These are phyloP conservation scores for Lagenidium sp. DNA, from an alignment of 352 stramenopile species.

Conservation along the genomic window DNA sequence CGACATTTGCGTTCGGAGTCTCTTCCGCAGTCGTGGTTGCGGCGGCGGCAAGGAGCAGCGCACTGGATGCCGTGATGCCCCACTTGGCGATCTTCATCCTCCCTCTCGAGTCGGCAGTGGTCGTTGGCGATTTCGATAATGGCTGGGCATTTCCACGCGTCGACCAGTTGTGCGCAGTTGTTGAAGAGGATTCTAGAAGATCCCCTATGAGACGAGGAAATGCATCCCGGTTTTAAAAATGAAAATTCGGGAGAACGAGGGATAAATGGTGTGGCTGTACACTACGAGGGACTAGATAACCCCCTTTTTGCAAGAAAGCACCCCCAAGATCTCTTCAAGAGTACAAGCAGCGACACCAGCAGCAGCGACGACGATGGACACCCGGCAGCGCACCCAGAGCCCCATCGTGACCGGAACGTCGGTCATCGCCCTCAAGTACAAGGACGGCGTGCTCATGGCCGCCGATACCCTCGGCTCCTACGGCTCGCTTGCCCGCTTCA, in stretches of 20 bases:
- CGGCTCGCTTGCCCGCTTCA: conserved; percentile 96
- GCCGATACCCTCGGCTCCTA: conserved; percentile 98
- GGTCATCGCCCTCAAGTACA: conserved; percentile 95
- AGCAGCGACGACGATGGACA: conserved; percentile 38
- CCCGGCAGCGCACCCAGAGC: conserved; percentile 77
- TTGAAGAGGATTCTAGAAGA: conserved; percentile 19
- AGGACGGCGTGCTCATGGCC: conserved; percentile 95
- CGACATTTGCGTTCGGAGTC: background rate
- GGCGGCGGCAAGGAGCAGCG: conserved; percentile 25
- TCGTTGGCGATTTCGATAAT: too few relatives aligned
- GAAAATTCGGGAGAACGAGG: conserved; percentile 6
- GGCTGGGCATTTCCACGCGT: too few relatives aligned
- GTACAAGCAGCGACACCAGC: conserved; percentile 2
- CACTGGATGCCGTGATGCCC: conserved; percentile 28
- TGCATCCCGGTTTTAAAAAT: too few relatives aligned
- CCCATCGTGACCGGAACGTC: conserved; percentile 98
- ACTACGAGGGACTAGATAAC: too few relatives aligned
- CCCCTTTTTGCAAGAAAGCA: too few relatives aligned
- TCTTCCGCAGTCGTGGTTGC: conserved; percentile 7
- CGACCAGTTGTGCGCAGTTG: conserved; percentile 7
- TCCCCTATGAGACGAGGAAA: conserved; percentile 12
- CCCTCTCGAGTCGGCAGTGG: too few relatives aligned
- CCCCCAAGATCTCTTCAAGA: too few relatives aligned
- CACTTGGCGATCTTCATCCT: conserved; percentile 52
- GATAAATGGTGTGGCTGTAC: too few relatives aligned